These are phyloP conservation scores for Chiua virens DNA, from an alignment of 768 basidiomycete species.

Conservation along the genomic window DNA sequence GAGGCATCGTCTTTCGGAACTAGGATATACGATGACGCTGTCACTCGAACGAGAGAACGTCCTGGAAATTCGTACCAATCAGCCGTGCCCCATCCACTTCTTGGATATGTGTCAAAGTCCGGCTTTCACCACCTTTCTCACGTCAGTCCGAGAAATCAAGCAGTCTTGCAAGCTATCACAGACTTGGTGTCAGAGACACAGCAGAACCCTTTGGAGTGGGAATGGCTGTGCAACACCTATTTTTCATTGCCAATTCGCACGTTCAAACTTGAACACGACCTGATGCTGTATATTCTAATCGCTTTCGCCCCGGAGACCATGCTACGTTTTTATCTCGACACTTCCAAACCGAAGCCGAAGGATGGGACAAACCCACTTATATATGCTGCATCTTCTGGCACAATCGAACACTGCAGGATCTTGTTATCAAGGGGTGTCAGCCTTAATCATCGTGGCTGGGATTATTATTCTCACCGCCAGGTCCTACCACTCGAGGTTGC, in stretches of 20 bases:
- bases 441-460: background rate
- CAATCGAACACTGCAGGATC: background rate
- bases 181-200: background rate
- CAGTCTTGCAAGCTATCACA: background rate
- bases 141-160: background rate
- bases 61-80: background rate
- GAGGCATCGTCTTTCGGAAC: background rate
- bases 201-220: slow-evolving; percentile 1
- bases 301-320: background rate
- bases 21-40: background rate
- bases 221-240: background rate
- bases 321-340: background rate
- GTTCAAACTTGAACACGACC: too few species aligned
- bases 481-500: slow-evolving; percentile 3
- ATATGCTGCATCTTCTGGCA: background rate
- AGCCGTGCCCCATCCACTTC: background rate
- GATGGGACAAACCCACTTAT: slow-evolving; percentile 2
- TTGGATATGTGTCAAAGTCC: background rate
- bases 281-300: background rate
- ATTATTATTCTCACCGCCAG: background rate
- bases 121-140: slow-evolving; percentile 5
- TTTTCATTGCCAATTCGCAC: background rate
- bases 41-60: background rate
- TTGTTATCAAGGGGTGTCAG: background rate
- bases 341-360: background rate